Percentiles rank a stretch among this genome's conserved stretches.
These are phyloP conservation scores for Mortierella sp. DNA, from an alignment of 371 early-diverging fungal species.

Conservation along the genomic window DNA sequence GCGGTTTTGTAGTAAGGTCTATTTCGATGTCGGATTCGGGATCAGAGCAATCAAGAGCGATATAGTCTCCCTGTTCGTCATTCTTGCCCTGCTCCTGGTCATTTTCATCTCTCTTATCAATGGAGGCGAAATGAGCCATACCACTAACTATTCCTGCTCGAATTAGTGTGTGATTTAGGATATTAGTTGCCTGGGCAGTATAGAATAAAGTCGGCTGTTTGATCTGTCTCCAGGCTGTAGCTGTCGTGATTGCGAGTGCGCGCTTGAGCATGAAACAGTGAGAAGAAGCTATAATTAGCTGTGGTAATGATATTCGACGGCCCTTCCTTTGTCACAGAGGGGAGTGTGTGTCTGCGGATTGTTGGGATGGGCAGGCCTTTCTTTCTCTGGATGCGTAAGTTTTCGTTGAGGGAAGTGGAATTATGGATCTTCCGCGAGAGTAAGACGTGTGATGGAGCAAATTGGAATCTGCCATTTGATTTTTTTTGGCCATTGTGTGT, in stretches of 20 bases:
- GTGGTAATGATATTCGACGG: neutral
- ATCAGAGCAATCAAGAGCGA: conserved; percentile 24
- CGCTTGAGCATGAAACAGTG: neutral
- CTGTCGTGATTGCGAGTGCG: neutral
- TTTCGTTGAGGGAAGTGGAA: neutral
- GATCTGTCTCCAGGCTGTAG: neutral
- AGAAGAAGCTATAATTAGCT: neutral
- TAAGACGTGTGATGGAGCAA: neutral
- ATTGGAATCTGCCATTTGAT: neutral
- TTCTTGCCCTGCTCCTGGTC: neutral
- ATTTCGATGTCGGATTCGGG: conserved; percentile 45
- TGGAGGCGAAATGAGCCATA: neutral
- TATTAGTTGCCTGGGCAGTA: neutral
- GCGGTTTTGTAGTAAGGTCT: conserved; percentile 22
- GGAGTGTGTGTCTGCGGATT: too few species aligned
- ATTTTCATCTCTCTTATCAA: neutral
- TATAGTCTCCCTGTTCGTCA: conserved; percentile 19
- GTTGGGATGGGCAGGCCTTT: too few species aligned
- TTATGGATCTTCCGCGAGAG: neutral
- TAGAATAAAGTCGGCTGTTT: neutral
- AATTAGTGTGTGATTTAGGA: neutral
- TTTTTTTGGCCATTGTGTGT: neutral
- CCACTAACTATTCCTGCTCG: neutral
- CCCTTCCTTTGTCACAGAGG: too few species aligned
- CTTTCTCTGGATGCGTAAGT: neutral